Evolutionary conservation across 257 asterid genomes (phyloP), one percentile per base, ranked within the genome.

Genomic region (Scutellaria minor): DNA sequence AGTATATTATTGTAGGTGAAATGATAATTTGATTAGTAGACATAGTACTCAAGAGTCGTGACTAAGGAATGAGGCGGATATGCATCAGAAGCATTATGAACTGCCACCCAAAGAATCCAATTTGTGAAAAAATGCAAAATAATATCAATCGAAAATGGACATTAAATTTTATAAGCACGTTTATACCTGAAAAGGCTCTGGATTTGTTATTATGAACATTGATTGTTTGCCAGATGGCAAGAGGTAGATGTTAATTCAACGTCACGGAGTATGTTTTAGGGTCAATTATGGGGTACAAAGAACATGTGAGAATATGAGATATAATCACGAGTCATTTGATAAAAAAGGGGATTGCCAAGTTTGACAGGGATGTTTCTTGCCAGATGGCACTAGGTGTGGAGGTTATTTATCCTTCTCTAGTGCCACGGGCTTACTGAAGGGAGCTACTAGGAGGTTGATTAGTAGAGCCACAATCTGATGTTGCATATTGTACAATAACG

Each of bases 241-340:
- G n/a, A 35, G 56, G 57, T 75, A 80, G 64, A 27, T 22, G 20
- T 57, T 47, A 68, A 24, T 37, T 68, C 58, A 10, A 56, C 31
- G 3, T 41, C 37, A 40, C 46, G 68, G 57, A 60, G 35, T 35
- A 66, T 6, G 55, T 55, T 71, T 12, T 59, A 60, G 65, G 79
- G 27, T 41, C 57, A 61, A 50, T 48, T n/a, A 7, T 71, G 63
- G 55, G 37, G 69, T 80, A 66, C 75, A 42, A 9, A 53, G 48
- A 46, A 79, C 62, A 64, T 52, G 67, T 51, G 54, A 63, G 77
- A 78, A 61, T 46, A 68, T 63, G 66, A 52, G 50, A 12, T 57
- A 24, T 48, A 66, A 24, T 65, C 45, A n/a, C 5, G 9, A 11
- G 24, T 73, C 57, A 18, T 62, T 47, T 50, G 48, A 56, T 12